phyloP scores from a whole-genome alignment of 1,139 yeast species.

The Sugiyamaella neomexicana region DNA sequence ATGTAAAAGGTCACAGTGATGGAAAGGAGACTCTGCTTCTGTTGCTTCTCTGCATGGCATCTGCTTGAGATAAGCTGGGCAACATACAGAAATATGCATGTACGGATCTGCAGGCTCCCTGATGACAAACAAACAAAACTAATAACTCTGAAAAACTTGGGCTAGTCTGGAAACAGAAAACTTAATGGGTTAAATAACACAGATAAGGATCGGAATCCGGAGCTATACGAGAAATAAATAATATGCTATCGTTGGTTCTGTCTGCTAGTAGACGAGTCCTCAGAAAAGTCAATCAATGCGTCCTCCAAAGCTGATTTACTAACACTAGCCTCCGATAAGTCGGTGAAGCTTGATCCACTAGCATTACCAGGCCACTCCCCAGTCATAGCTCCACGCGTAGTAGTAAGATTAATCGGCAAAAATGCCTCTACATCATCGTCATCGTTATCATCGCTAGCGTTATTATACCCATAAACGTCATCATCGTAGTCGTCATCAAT shows the following conservation, averaged over 20 bases:
- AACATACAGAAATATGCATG: not conserved
- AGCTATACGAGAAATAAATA: slow-evolving; percentile 2
- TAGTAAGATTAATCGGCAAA: slow-evolving; percentile 16
- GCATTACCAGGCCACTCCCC: slow-evolving; percentile 8
- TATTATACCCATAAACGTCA: slow-evolving; percentile 11
- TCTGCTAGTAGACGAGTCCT: slow-evolving; percentile 11
- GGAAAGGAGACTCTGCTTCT: not conserved
- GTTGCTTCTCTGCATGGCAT: not conserved
- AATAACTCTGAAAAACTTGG: too few species aligned
- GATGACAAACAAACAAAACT: too few species aligned
- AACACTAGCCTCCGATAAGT: slow-evolving; percentile 39
- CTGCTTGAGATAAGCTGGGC: not conserved
- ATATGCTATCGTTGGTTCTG: not conserved
- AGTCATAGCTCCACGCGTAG: not conserved
- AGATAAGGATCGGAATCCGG: not conserved
- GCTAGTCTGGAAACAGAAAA: too few species aligned
- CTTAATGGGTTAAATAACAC: too few species aligned
- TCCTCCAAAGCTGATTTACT: slow-evolving; percentile 50
- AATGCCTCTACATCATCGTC: slow-evolving; percentile 20
- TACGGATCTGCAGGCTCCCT: too few species aligned
- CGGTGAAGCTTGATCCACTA: slow-evolving; percentile 22
- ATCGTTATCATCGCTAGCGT: not conserved
- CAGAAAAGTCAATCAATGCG: slow-evolving; percentile 34
- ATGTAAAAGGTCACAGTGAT: too few species aligned
- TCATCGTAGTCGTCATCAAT: slow-evolving; percentile 14